A percentile compares a stretch with the other conserved stretches of the same genome.
phyloP scores from a whole-genome alignment of 768 basidiomycete species.

The Kwoniella botswanensis region DNA sequence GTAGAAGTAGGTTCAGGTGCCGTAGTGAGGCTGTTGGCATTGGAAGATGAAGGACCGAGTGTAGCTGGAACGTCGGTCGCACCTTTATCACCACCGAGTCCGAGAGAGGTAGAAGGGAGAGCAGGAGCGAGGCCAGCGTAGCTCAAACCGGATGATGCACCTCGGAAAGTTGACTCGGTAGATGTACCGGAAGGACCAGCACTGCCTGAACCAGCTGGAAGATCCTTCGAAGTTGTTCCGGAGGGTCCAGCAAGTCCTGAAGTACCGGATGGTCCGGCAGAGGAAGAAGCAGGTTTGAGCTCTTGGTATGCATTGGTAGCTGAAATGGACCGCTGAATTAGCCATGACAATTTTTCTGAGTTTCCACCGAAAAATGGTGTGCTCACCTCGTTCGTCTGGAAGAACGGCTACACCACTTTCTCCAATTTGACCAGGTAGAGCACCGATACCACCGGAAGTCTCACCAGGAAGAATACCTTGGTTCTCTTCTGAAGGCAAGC shows the following conservation, averaged over 20 bases:
- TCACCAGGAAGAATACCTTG: conserved; percentile 40
- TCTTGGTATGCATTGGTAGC: conserved; percentile 5
- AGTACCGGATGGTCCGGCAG: conserved; percentile 7
- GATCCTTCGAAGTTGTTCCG: not conserved
- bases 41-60: conserved; percentile 20
- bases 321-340: not conserved
- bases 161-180: not conserved
- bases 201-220: not conserved
- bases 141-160: not conserved
- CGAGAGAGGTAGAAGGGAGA: conserved; percentile 38
- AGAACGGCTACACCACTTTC: not conserved
- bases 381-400: not conserved
- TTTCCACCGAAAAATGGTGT: no score
- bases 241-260: not conserved
- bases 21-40: not conserved
- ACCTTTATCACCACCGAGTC: conserved; percentile 38
- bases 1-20: conserved; percentile 1
- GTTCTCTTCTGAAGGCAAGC: conserved; percentile 25
- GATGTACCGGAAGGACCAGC: not conserved
- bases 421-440: conserved; percentile 23
- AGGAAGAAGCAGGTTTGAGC: conserved; percentile 4
- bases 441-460: conserved; percentile 25
- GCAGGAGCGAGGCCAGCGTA: conserved; percentile 35
- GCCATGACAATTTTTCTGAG: no score
- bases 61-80: conserved; percentile 42